Evolutionary conservation across 2,329 filamentous ascomycete species (phyloP).

Genomic region (Fusarium succisae): DNA sequence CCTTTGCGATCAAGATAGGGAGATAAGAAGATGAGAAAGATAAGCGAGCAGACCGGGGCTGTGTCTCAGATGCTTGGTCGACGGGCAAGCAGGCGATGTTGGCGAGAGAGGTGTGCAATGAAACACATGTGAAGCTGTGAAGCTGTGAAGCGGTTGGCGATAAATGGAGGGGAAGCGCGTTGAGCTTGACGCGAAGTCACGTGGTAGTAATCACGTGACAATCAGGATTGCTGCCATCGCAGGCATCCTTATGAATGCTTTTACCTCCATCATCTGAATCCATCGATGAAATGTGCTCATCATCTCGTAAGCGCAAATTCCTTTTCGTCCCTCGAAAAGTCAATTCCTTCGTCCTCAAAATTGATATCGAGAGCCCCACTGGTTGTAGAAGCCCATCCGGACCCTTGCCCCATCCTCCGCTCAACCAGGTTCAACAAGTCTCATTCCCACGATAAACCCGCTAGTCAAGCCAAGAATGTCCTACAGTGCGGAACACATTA

Average conservation of each 20-base stretch:
- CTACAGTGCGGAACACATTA: background rate
- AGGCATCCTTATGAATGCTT: background rate
- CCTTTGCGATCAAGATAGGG: background rate
- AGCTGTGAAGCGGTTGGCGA: slow-evolving; percentile 24
- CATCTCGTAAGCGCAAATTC: background rate
- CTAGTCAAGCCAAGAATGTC: slow-evolving; percentile 17
- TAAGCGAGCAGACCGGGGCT: too few species aligned
- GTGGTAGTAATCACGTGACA: slow-evolving; percentile 17
- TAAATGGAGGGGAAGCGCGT: slow-evolving; percentile 31
- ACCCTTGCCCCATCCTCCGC: slow-evolving; percentile 18
- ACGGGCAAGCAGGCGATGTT: background rate
- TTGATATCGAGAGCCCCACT: background rate
- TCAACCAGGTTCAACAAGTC: background rate
- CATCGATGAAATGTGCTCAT: accelerated
- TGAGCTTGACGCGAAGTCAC: slow-evolving; percentile 32
- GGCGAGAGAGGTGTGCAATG: background rate
- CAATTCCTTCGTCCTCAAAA: background rate
- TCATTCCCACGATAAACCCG: slow-evolving; percentile 31
- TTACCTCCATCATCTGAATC: background rate
- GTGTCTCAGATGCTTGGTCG: background rate
- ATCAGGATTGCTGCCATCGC: accelerated
- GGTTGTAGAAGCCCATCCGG: background rate
- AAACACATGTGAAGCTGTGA: slow-evolving; percentile 8
- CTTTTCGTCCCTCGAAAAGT: background rate
- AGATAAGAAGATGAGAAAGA: background rate